These are phyloP conservation scores for Ophioceras dolichostomum DNA, from an alignment of 2,329 filamentous ascomycete genomes.

Conservation along the genomic window DNA sequence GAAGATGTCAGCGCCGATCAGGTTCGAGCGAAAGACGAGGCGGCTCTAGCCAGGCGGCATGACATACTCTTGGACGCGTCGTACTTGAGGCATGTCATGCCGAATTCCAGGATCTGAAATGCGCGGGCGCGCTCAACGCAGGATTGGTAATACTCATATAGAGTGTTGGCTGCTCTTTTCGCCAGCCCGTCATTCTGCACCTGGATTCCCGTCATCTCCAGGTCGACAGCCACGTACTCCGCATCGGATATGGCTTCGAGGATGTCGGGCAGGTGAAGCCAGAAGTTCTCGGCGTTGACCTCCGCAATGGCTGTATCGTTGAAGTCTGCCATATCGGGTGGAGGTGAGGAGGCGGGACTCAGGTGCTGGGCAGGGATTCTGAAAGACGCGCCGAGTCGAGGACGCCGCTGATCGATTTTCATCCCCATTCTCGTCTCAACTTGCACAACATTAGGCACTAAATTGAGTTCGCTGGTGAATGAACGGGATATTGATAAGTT, in stretches of 20 bases:
- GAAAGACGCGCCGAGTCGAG: too few species aligned
- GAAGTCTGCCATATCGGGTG: too few species aligned
- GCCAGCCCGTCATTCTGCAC: neutral
- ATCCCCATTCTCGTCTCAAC: too few species aligned
- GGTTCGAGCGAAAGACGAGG: neutral
- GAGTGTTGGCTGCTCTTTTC: conserved; percentile 1
- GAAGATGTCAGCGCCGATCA: too few species aligned
- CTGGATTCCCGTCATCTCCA: conserved; percentile 24
- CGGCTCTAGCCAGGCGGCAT: neutral
- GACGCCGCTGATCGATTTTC: too few species aligned
- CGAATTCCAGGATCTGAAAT: conserved; percentile 22
- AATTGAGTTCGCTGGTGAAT: too few species aligned
- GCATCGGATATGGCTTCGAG: conserved; percentile 16
- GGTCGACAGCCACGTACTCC: conserved; percentile 20
- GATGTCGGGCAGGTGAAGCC: conserved; percentile 15
- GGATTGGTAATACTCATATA: conserved; percentile 14
- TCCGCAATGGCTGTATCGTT: conserved; percentile 11
- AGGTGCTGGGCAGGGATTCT: too few species aligned
- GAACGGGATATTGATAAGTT: too few species aligned
- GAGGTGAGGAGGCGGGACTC: too few species aligned
- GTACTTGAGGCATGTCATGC: conserved; percentile 18
- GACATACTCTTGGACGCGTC: conserved; percentile 4
- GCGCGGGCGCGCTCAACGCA: conserved; percentile 15
- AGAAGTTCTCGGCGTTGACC: conserved; percentile 15
- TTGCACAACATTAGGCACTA: too few species aligned